A percentile compares a stretch with the other conserved stretches of the same genome.
Conservation (phyloP, 345 rosid species). For the Turnera subulata region DNA sequence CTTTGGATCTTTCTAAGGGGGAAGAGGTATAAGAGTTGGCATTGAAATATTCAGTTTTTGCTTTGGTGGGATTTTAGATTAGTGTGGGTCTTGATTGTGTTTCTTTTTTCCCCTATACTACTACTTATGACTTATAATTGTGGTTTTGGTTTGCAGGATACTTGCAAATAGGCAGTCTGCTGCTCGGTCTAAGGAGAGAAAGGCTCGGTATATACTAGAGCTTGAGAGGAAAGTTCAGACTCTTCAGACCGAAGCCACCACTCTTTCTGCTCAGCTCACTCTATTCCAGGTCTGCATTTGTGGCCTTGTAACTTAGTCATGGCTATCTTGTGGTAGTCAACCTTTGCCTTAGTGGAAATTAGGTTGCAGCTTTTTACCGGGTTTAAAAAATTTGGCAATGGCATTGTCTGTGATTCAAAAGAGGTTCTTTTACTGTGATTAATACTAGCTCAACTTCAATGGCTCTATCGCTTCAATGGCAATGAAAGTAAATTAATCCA, state of each 20-base stretch:
- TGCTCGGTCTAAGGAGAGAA: slow-evolving; percentile 88
- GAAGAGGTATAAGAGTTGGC: too few species aligned
- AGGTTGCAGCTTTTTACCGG: neutral
- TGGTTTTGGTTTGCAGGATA: too few species aligned
- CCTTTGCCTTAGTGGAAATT: neutral
- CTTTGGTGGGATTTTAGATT: neutral
- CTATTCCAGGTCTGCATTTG: slow-evolving; percentile 58
- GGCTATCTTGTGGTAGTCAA: too few species aligned
- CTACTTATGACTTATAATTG: too few species aligned
- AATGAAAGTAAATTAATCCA: too few species aligned
- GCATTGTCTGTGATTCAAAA: neutral
- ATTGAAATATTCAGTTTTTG: too few species aligned
- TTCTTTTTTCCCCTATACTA: neutral
- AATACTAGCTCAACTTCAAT: too few species aligned
- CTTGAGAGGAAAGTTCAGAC: slow-evolving; percentile 86
- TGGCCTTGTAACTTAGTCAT: too few species aligned
- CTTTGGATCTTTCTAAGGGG: neutral
- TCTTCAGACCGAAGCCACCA: slow-evolving; percentile 88
- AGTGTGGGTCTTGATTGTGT: too few species aligned
- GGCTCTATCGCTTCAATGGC: too few species aligned
- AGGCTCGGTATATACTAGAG: slow-evolving; percentile 71
- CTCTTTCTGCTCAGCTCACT: slow-evolving; percentile 80
- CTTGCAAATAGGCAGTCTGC: slow-evolving; percentile 92
- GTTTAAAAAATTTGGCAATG: neutral
- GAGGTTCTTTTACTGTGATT: neutral